Evolutionary conservation across 2,329 filamentous ascomycete genomes (phyloP), one percentile per base, ranked within the genome.

Genomic region (Fusarium begoniae): DNA sequence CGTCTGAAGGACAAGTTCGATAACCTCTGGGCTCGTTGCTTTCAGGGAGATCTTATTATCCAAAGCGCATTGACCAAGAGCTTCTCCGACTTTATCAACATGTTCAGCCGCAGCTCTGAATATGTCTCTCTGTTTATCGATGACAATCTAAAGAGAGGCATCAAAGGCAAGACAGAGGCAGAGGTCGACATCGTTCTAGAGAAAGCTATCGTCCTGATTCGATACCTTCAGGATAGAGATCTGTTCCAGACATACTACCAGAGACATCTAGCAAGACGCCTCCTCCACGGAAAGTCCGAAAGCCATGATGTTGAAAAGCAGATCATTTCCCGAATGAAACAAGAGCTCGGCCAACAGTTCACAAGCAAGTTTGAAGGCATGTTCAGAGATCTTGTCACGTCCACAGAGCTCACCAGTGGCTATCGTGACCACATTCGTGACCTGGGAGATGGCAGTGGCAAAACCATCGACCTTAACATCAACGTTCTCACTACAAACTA

Each of bases 161-260:
- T 98, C 81, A 95, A 95, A 80, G 95, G 95, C 71, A 98, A 97
- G 85, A 96, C 94, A 0, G 96, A 98, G 77, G 88, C 87, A 35
- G 96, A 98, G 80, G 90, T 98, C 20, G 96, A 98, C 77, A 82
- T 85, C 13, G 90, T 97, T 3, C 86, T 98, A 45, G 95, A 98
- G 67, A 97, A 96, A 80, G 95, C 95, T 18, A 97, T 98, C 69
- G 90, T 92, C 1, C 86, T 99, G 12, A 89, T 99, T 59, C 91
- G 95, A 51, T 98, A 97, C 77, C 89, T 99, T 43, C 90, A 92
- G 63, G 96, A 98, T 79, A 96, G 96, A 83, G 96, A 99, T 80
- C 87, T 97, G 75, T 98, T 99, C 79, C 96, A 99, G 84, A 91
- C 93, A 9, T 99, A 99, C 82, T 98, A 99, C 86, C 98, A 98